phyloP scores from a whole-genome alignment of 2,329 filamentous ascomycete species.

The Neofusicoccum laricinum region DNA sequence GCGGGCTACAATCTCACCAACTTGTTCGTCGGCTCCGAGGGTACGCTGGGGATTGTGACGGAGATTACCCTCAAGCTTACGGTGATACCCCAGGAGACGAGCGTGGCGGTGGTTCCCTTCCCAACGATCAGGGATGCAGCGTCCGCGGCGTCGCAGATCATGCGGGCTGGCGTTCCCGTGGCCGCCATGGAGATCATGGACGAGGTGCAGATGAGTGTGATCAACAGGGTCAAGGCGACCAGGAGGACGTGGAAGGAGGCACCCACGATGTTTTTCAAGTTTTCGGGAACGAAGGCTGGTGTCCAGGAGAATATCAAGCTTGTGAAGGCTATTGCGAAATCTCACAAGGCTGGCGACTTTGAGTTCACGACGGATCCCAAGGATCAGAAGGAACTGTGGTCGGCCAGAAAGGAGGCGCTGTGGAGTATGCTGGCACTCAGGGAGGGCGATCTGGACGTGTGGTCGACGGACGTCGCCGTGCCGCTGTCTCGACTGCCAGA shows the following conservation, averaged over 20 bases:
- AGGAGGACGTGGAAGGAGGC: slow-evolving; percentile 70
- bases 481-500: slow-evolving; percentile 60
- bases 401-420: slow-evolving; percentile 58
- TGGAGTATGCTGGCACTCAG: slow-evolving; percentile 60
- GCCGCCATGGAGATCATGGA: slow-evolving; percentile 86
- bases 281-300: slow-evolving; percentile 74
- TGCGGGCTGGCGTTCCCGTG: slow-evolving; percentile 70
- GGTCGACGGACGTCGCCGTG: slow-evolving; percentile 61
- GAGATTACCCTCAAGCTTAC: slow-evolving; percentile 80
- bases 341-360: slow-evolving; percentile 55
- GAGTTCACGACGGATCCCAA: slow-evolving; percentile 54
- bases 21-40: slow-evolving; percentile 78
- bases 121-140: slow-evolving; percentile 74
- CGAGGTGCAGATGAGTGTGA: slow-evolving; percentile 80
- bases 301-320: slow-evolving; percentile 67
- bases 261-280: slow-evolving; percentile 80
- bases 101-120: slow-evolving; percentile 77
- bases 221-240: slow-evolving; percentile 71
- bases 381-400: slow-evolving; percentile 58
- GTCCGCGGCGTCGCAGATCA: slow-evolving; percentile 69
- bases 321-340: slow-evolving; percentile 65
- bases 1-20: slow-evolving; percentile 81
- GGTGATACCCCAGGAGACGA: slow-evolving; percentile 71
- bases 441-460: slow-evolving; percentile 56
- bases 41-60: slow-evolving; percentile 76